These are phyloP conservation scores for Neurospora sp. DNA, from an alignment of 495 filamentous ascomycete genomes.

Conservation along the genomic window DNA sequence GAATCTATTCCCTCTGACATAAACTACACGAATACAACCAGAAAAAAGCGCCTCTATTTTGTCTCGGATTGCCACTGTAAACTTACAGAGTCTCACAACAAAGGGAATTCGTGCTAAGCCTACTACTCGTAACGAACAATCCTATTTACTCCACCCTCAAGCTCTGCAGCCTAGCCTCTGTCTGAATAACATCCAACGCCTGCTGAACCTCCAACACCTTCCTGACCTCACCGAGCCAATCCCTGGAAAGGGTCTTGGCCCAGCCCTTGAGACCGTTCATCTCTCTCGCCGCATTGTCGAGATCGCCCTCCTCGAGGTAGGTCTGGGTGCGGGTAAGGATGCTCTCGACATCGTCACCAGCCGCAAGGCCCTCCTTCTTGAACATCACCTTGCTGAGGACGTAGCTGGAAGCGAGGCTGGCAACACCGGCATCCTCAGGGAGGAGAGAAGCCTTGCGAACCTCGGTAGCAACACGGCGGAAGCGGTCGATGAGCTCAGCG, in stretches of 20 bases:
- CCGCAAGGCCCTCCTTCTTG: conserved; percentile 78
- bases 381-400: conserved; percentile 87
- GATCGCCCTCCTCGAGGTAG: conserved; percentile 78
- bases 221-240: conserved; percentile 85
- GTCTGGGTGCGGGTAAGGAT: conserved; percentile 81
- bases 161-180: conserved; percentile 53
- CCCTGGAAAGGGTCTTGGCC: conserved; percentile 85
- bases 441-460: conserved; percentile 88
- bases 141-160: conserved; percentile 41
- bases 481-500: conserved; percentile 82
- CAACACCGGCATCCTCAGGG: conserved; percentile 86
- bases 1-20: background rate
- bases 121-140: background rate
- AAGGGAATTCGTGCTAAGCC: background rate
- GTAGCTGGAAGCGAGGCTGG: conserved; percentile 81
- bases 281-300: conserved; percentile 86
- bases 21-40: background rate
- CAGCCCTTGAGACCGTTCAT: conserved; percentile 88
- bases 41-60: background rate
- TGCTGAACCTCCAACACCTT: conserved; percentile 89
- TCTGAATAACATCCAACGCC: conserved; percentile 68
- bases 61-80: background rate
- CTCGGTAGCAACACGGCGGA: conserved; percentile 87
- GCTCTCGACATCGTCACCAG: conserved; percentile 89
- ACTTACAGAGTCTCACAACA: background rate